Evolutionary conservation across 1,139 yeast species (phyloP), one percentile per base, ranked within the genome.

Genomic region (Taphrina communis): DNA sequence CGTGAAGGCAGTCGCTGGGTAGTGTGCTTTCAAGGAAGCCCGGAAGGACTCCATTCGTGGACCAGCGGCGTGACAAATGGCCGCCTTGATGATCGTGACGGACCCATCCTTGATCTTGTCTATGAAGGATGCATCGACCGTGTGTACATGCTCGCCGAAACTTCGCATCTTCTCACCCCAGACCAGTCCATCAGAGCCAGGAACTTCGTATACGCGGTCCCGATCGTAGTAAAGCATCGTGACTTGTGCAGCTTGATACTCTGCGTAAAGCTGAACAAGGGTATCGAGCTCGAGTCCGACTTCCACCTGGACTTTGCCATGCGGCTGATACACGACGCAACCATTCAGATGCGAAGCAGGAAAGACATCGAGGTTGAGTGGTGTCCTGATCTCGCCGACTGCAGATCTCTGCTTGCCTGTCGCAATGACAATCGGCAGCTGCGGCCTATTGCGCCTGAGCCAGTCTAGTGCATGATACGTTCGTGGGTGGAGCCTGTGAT

Each of bases 341-440:
- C 70, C 70, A 39, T 68, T 68, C 31, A 68, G 66, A 56, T 68
- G 70, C 50, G 69, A 61, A n/a, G 70, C 69, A 21, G 69, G 70
- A 44, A 68, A 68, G 53, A 56, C 66, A 51, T 68, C 70, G 35
- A 68, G 56, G 31, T 65, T 57, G 31, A 68, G 61, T 11, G 70
- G 70, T 39, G 41, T 42, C n/a, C 70, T 58, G 38, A 68, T 68
- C 57, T 57, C 57, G 2, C 55, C 57, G 21, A 68, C 70, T 17
- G 69, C 59, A 41, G 69, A 56, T 31, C 70, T 69, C 46, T 68
- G 70, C 66, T 68, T 68, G 65, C 70, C 70, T 11, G 70, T 68
- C 11, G 70, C 70, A 17, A 68, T 58, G 51, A 68, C 66, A 35
- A 68, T 68, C 9, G 70, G 70, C 53, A 68, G 65, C 17, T 52